These are phyloP conservation scores for slime mould (Dictyostelium discoideum) DNA, from an alignment of 78 protist genomes.

Conservation along the genomic window dicty_2.7 NC_007090.3:3066501-3067000, in stretches of 20 bases:
- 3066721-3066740: conserved; percentile 72
- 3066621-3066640: conserved; percentile 77
- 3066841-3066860: conserved; percentile 66
- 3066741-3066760: conserved; percentile 71
- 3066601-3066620: conserved; percentile 59
- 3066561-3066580: conserved; percentile 7
- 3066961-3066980: conserved; percentile 75
- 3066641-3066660: conserved; percentile 56
- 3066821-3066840: conserved; percentile 38
- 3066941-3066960: conserved; percentile 65
- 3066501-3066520: background rate
- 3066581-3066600: background rate
- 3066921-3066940: conserved; percentile 72
- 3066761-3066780: conserved; percentile 72
- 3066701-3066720: conserved; percentile 24
- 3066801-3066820: conserved; percentile 59
- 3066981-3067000: conserved; percentile 82
- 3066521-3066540: background rate
- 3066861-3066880: conserved; percentile 47
- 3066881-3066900: conserved; percentile 70
- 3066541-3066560: background rate
- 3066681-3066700: background rate
- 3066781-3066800: conserved; percentile 67
- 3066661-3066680: conserved; percentile 70
- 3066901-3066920: conserved; percentile 75